phyloP scores from a whole-genome alignment of 345 rosid genomes.

The Salix brachista region DNA sequence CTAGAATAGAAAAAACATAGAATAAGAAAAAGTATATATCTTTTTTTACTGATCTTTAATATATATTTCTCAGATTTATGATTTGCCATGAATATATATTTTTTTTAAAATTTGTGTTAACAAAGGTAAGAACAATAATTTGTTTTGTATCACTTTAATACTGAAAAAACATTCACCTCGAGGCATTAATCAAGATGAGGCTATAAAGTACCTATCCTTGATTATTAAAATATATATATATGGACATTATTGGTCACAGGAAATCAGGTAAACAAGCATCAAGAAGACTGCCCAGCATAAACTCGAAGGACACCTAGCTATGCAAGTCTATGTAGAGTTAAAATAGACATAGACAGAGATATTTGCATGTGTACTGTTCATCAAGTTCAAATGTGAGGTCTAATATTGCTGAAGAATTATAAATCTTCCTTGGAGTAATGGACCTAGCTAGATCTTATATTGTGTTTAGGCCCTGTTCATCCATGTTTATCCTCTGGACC shows the following conservation, averaged over 20 bases:
- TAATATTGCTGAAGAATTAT: neutral
- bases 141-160: too few relatives aligned
- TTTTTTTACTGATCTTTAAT: too few relatives aligned
- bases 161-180: neutral
- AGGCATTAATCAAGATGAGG: neutral
- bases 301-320: too few relatives aligned
- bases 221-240: neutral
- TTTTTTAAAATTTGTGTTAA: too few relatives aligned
- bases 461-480: slow-evolving; percentile 12
- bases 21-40: too few relatives aligned
- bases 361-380: neutral
- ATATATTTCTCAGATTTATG: too few relatives aligned
- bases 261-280: neutral
- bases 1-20: too few relatives aligned
- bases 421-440: neutral
- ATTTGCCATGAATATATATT: too few relatives aligned
- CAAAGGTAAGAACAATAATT: too few relatives aligned
- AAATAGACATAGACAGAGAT: neutral
- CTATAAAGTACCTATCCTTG: neutral
- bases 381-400: neutral
- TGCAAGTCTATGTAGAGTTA: neutral
- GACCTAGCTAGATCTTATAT: slow-evolving; percentile 2
- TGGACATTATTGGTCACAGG: neutral
- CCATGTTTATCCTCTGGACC: slow-evolving; percentile 45
- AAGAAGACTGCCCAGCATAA: neutral